Evolutionary conservation across 768 basidiomycete species (phyloP).

Genomic region (Tricholoma hemisulphureum): DNA sequence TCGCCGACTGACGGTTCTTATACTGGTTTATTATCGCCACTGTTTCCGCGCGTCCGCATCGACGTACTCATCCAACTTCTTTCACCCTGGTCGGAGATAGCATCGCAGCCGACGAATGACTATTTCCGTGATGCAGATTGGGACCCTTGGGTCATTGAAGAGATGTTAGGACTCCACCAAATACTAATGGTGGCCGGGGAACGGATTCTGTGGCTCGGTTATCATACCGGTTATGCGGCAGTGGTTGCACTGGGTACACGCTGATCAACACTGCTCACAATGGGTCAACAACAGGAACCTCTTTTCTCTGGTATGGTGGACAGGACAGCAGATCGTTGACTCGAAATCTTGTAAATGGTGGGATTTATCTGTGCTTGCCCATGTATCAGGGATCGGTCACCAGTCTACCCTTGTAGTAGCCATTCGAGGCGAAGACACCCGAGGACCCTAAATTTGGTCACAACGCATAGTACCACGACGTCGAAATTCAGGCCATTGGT

Average conservation of each 20-base stretch:
- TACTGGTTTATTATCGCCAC: neutral
- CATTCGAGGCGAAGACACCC: too few relatives aligned
- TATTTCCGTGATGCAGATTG: neutral
- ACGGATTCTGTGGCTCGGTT: slow-evolving; percentile 39
- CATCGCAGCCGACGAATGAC: slow-evolving; percentile 39
- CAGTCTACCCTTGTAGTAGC: too few relatives aligned
- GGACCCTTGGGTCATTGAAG: neutral
- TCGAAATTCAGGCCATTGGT: slow-evolving; percentile 35
- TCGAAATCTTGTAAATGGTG: slow-evolving; percentile 21
- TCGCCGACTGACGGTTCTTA: neutral
- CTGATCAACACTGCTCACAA: slow-evolving; percentile 42
- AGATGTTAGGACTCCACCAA: slow-evolving; percentile 26
- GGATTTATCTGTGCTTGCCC: too few relatives aligned
- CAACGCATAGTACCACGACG: slow-evolving; percentile 31
- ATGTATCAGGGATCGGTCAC: too few relatives aligned
- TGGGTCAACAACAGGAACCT: slow-evolving; percentile 41
- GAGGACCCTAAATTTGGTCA: too few relatives aligned
- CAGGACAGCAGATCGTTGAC: too few relatives aligned
- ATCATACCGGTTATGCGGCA: slow-evolving; percentile 30
- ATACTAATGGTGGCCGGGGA: slow-evolving; percentile 42
- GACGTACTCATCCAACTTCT: slow-evolving; percentile 17
- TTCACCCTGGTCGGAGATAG: slow-evolving; percentile 42
- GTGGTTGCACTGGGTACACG: slow-evolving; percentile 31
- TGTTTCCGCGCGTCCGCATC: neutral
- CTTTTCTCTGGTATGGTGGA: too few relatives aligned